These are phyloP conservation scores for Sporisorium iseilematis-ciliati DNA, from an alignment of 1,284 basidiomycete species.

Conservation along the genomic window DNA sequence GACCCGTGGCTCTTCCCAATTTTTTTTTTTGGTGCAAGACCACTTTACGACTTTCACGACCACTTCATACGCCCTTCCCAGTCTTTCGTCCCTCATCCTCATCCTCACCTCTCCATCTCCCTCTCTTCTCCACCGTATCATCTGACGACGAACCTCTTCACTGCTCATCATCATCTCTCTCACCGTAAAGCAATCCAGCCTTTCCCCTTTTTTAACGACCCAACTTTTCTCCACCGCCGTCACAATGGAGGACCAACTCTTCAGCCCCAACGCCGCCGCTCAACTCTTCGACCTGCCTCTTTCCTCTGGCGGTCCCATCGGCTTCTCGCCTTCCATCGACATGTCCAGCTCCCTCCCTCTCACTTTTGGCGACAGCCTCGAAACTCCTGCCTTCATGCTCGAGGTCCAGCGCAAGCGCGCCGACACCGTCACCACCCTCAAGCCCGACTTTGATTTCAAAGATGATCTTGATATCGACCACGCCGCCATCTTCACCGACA, in stretches of 20 bases:
- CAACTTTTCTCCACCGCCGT: constrained; percentile 7
- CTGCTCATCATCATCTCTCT: constrained; percentile 7
- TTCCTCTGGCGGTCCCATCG: constrained; percentile 33
- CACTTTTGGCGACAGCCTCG: constrained; percentile 41
- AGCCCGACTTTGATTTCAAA: constrained; percentile 48
- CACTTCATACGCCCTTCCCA: neutral
- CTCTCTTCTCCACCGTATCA: neutral
- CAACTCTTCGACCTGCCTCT: constrained; percentile 46
- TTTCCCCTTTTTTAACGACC: neutral
- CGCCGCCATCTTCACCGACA: constrained; percentile 33
- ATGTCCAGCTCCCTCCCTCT: constrained; percentile 33
- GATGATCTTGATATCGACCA: constrained; percentile 26
- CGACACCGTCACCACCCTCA: constrained; percentile 54
- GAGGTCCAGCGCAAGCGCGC: constrained; percentile 52
- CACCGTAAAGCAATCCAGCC: neutral
- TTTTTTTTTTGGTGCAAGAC: constrained; percentile 12
- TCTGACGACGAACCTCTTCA: constrained; percentile 6
- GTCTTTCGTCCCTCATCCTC: neutral
- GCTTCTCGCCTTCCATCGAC: constrained; percentile 52
- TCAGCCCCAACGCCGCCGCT: constrained; percentile 38
- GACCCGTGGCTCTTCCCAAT: constrained; percentile 24
- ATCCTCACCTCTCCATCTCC: constrained; percentile 1
- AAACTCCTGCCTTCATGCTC: constrained; percentile 43
- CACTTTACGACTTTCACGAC: constrained; percentile 24
- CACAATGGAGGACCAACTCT: constrained; percentile 54